These are phyloP conservation scores for Theileria luwenshuni DNA, from an alignment of 169 alveolate species.

Conservation along the genomic window DNA sequence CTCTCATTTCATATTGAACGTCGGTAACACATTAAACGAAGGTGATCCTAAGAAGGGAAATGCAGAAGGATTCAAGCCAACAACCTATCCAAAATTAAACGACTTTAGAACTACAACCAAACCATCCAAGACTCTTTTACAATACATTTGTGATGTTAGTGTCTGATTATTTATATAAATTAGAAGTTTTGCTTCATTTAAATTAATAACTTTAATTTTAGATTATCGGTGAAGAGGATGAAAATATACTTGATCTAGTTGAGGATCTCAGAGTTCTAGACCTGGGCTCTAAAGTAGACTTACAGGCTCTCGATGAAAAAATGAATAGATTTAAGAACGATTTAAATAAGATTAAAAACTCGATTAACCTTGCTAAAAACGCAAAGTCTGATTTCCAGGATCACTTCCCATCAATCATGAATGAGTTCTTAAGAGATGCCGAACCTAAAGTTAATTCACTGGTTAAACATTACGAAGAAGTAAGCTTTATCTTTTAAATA, in stretches of 20 bases:
- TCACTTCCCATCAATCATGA: slow-evolving; percentile 69
- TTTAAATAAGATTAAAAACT: slow-evolving; percentile 67
- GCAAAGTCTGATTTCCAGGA: slow-evolving; percentile 64
- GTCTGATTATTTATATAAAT: neutral
- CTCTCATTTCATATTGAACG: slow-evolving; percentile 79
- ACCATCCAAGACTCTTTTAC: slow-evolving; percentile 85
- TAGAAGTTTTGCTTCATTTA: no score
- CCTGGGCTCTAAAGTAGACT: slow-evolving; percentile 71
- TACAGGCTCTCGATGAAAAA: slow-evolving; percentile 63
- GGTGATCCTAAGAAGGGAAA: slow-evolving; percentile 88
- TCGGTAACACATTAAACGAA: slow-evolving; percentile 84
- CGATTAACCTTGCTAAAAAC: slow-evolving; percentile 66
- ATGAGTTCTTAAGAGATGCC: slow-evolving; percentile 69
- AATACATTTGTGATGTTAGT: slow-evolving; percentile 78
- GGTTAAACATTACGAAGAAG: slow-evolving; percentile 58
- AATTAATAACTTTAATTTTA: slow-evolving; percentile 25
- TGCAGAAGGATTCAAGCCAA: slow-evolving; percentile 88
- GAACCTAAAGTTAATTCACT: slow-evolving; percentile 73
- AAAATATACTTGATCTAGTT: slow-evolving; percentile 58
- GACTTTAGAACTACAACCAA: slow-evolving; percentile 86
- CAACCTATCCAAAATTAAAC: slow-evolving; percentile 81
- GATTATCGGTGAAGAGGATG: slow-evolving; percentile 68
- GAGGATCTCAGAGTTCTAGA: slow-evolving; percentile 71
- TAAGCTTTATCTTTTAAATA: slow-evolving; percentile 25
- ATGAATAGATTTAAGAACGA: slow-evolving; percentile 72